Conservation (phyloP, 108 stramenopile species). For the Fistulifera solaris region DNA sequence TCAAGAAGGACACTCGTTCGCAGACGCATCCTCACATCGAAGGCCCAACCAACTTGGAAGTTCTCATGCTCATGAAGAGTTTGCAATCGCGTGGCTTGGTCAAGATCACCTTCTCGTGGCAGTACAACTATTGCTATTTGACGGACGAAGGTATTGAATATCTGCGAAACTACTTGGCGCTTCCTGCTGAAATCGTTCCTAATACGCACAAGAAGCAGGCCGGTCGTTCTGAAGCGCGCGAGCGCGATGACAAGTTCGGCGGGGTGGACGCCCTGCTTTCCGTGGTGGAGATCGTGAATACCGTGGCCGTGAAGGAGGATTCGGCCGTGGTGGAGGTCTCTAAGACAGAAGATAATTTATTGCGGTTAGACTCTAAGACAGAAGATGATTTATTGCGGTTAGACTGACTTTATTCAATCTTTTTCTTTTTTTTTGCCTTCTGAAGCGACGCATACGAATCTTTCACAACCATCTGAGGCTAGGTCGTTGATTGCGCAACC, state of each 20-base stretch:
- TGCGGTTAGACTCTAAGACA: constrained; percentile 23
- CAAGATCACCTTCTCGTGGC: constrained; percentile 94
- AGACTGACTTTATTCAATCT: too few species aligned
- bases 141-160: constrained; percentile 95
- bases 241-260: constrained; percentile 69
- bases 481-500: too few species aligned
- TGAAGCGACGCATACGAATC: too few species aligned
- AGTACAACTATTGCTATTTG: constrained; percentile 96
- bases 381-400: not conserved
- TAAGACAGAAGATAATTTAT: constrained; percentile 22
- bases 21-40: constrained; percentile 86
- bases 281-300: constrained; percentile 68
- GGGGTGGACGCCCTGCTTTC: constrained; percentile 60
- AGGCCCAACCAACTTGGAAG: constrained; percentile 88
- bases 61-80: constrained; percentile 92
- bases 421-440: too few species aligned
- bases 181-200: constrained; percentile 95
- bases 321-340: constrained; percentile 83
- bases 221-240: constrained; percentile 86
- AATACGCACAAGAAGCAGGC: constrained; percentile 90
- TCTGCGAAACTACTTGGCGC: constrained; percentile 85
- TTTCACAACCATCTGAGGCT: too few species aligned
- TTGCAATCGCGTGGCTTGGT: constrained; percentile 80
- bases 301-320: constrained; percentile 60
- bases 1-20: constrained; percentile 94